Evolutionary conservation across 164 flowering plant species (phyloP).

Genomic region (Dillenia suffruticosa): DNA sequence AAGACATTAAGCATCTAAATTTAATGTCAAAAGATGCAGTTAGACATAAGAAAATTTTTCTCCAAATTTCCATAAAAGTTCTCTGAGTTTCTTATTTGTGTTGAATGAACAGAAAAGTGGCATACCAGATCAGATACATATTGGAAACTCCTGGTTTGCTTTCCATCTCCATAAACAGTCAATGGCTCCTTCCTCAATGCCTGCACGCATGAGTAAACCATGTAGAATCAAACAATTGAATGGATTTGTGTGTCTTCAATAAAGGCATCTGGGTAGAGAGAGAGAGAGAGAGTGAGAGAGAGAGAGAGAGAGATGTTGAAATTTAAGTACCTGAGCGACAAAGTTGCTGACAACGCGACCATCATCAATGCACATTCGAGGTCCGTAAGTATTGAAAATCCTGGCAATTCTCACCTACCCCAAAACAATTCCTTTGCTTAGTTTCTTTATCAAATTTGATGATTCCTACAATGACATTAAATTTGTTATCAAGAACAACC

Average conservation of each 20-base stretch:
- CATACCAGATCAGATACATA: slow-evolving; percentile 47
- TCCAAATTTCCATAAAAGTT: too few species aligned
- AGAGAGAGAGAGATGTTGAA: too few species aligned
- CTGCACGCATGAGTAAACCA: slow-evolving; percentile 10
- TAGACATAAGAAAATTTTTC: too few species aligned
- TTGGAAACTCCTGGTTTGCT: slow-evolving; percentile 54
- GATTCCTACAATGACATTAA: background rate
- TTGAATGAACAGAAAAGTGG: too few species aligned
- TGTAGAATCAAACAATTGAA: too few species aligned
- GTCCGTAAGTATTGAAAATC: slow-evolving; percentile 44
- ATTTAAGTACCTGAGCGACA: slow-evolving; percentile 29
- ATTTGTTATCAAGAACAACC: slow-evolving; percentile 15
- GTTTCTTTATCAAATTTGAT: background rate
- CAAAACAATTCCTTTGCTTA: background rate
- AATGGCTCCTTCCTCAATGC: slow-evolving; percentile 47
- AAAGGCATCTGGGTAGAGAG: too few species aligned
- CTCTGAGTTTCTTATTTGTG: too few species aligned
- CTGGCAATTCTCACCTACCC: slow-evolving; percentile 38
- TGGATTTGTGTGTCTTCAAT: too few species aligned
- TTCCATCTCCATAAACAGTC: slow-evolving; percentile 55
- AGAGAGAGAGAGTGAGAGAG: too few species aligned
- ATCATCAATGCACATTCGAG: slow-evolving; percentile 45
- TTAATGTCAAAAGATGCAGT: too few species aligned
- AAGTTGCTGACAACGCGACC: slow-evolving; percentile 46
- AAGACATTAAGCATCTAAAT: too few species aligned